Evolutionary conservation across 306 rosid species (phyloP).

Genomic region (Trifolium repens): DNA sequence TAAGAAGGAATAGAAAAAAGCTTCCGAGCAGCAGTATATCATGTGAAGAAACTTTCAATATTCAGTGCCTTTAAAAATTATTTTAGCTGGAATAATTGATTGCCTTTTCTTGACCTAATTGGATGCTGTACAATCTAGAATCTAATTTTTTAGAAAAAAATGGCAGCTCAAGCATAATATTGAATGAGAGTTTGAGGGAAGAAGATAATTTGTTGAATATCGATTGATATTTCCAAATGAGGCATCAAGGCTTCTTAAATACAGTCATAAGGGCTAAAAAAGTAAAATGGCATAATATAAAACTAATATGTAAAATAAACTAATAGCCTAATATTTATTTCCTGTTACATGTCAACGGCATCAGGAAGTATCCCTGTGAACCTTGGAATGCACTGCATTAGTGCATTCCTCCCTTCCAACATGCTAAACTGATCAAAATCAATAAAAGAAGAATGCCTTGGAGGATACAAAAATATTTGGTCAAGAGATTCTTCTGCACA

Average conservation of each 20-base stretch:
- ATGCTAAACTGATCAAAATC: slow-evolving; percentile 14
- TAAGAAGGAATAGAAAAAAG: slow-evolving; percentile 25
- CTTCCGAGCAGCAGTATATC: slow-evolving; percentile 10
- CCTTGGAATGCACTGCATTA: slow-evolving; percentile 28
- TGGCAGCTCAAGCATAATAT: background rate
- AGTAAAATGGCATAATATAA: too few species aligned
- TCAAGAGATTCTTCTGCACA: slow-evolving; percentile 86
- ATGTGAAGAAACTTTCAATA: slow-evolving; percentile 18
- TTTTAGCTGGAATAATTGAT: background rate
- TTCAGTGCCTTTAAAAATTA: slow-evolving; percentile 8
- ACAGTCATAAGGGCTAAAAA: too few species aligned
- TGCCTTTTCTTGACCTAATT: slow-evolving; percentile 24
- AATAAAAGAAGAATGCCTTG: slow-evolving; percentile 11
- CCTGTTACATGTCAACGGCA: background rate
- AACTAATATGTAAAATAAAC: too few species aligned
- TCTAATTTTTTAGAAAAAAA: slow-evolving; percentile 9
- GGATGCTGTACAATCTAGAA: slow-evolving; percentile 12
- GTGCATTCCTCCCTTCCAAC: too few species aligned
- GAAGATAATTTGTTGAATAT: too few species aligned
- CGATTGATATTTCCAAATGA: too few species aligned
- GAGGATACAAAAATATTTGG: slow-evolving; percentile 94
- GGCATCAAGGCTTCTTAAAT: too few species aligned
- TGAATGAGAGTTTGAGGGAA: too few species aligned
- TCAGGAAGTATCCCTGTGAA: slow-evolving; percentile 30
- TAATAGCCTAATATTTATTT: too few species aligned